Evolutionary conservation across 163 green algal genomes (phyloP).

Genomic region (Chloromonas sp.): DNA sequence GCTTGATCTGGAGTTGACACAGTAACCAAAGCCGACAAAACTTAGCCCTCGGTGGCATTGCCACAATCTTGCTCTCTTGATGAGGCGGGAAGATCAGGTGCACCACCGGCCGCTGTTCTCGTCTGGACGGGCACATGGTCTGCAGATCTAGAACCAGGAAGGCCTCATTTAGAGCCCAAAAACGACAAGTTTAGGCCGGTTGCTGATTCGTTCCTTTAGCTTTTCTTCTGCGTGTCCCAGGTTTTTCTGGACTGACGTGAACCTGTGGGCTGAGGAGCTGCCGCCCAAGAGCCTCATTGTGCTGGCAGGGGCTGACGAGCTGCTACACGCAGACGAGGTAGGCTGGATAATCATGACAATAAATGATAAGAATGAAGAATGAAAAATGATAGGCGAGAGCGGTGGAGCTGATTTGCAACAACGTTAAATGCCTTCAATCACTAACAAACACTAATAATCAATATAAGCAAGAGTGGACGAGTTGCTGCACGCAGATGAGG

Average conservation of each 20-base stretch:
- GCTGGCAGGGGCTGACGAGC: constrained; percentile 32
- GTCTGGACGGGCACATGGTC: no score
- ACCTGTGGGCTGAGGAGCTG: constrained; percentile 42
- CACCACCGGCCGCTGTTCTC: no score
- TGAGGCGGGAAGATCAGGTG: background rate
- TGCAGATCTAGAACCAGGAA: no score
- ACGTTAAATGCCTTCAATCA: no score
- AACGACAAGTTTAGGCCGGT: no score
- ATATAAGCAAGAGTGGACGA: constrained; percentile 22
- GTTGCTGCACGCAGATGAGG: constrained; percentile 38
- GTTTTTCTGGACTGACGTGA: constrained; percentile 37
- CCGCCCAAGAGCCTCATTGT: constrained; percentile 32
- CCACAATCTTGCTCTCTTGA: background rate
- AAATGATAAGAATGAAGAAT: background rate
- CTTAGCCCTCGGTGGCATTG: no score
- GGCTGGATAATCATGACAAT: background rate
- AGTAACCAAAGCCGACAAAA: no score
- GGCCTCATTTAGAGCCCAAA: no score
- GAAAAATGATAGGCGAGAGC: background rate
- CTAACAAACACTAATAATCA: no score
- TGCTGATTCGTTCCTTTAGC: background rate
- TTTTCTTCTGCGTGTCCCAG: constrained; percentile 4
- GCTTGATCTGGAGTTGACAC: no score
- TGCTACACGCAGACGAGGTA: constrained; percentile 41
- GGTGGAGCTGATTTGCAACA: no score